phyloP scores from a whole-genome alignment of 1,139 yeast species.

The Casaregolazyma lundiana region DNA sequence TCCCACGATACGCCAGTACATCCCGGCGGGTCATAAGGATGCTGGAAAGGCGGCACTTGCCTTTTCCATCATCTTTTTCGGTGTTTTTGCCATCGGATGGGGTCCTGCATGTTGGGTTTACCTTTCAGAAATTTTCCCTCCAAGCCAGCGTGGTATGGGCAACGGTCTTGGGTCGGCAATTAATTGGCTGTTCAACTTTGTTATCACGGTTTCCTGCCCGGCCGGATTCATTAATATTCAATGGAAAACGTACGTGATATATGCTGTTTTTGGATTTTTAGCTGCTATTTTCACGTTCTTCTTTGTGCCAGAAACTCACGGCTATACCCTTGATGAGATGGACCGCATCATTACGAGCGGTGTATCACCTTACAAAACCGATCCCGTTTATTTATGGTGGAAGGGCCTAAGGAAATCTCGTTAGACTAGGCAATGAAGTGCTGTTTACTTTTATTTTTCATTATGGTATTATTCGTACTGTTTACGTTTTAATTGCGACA shows the following conservation, averaged over 20 bases:
- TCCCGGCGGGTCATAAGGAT: neutral
- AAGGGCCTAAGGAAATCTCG: neutral
- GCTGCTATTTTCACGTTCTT: slow-evolving; percentile 32
- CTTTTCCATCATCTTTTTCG: neutral
- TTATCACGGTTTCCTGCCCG: slow-evolving; percentile 33
- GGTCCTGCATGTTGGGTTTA: slow-evolving; percentile 40
- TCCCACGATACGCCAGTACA: neutral
- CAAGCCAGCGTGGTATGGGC: slow-evolving; percentile 47
- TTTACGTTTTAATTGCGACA: too few relatives aligned
- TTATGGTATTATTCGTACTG: neutral
- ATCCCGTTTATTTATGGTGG: neutral
- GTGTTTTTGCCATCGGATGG: slow-evolving; percentile 28
- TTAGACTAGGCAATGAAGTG: neutral
- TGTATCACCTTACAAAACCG: neutral
- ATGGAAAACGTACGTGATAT: neutral
- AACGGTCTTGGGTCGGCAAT: slow-evolving; percentile 47
- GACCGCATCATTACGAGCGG: slow-evolving; percentile 35
- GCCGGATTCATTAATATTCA: neutral
- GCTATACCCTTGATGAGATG: slow-evolving; percentile 61
- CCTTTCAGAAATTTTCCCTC: slow-evolving; percentile 50
- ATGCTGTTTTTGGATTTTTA: neutral
- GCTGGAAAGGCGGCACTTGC: slow-evolving; percentile 1
- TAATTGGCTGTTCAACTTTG: slow-evolving; percentile 47
- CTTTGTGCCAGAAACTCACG: slow-evolving; percentile 62
- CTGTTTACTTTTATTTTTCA: neutral